Percentiles rank a stretch among this genome's conserved stretches.
These are phyloP conservation scores for Xylaria sp. DNA, from an alignment of 2,329 filamentous ascomycete genomes.

Conservation along the genomic window DNA sequence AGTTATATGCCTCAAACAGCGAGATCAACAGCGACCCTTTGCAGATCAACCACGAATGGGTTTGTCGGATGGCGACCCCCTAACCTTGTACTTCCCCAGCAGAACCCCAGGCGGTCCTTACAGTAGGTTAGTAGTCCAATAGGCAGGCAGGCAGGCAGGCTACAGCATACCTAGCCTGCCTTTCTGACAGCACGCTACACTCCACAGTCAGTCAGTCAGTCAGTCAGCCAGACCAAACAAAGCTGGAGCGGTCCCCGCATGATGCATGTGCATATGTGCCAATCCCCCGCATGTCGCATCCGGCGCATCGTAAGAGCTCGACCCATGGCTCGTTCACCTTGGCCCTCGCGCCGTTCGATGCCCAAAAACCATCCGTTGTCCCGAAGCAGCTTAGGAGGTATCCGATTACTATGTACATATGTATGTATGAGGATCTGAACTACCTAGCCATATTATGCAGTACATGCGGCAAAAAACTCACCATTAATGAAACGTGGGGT, in stretches of 20 bases:
- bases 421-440: neutral
- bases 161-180: too few relatives aligned
- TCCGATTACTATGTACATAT: neutral
- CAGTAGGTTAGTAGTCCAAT: neutral
- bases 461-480: neutral
- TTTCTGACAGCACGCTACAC: neutral
- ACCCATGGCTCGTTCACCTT: constrained; percentile 28
- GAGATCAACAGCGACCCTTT: constrained; percentile 9
- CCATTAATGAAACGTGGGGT: neutral
- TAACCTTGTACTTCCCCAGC: neutral
- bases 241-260: constrained; percentile 20
- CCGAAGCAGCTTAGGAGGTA: constrained; percentile 10
- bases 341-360: constrained; percentile 23
- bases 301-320: constrained; percentile 37
- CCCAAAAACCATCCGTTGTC: constrained; percentile 22
- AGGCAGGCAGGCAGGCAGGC: neutral
- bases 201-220: too few relatives aligned
- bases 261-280: constrained; percentile 28
- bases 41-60: constrained; percentile 4
- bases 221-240: neutral
- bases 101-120: neutral
- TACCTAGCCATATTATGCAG: neutral
- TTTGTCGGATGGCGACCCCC: constrained; percentile 8
- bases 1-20: constrained; percentile 7
- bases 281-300: constrained; percentile 24